phyloP scores from a whole-genome alignment of 169 alveolate species.

The Cryptosporidium baileyi region DNA sequence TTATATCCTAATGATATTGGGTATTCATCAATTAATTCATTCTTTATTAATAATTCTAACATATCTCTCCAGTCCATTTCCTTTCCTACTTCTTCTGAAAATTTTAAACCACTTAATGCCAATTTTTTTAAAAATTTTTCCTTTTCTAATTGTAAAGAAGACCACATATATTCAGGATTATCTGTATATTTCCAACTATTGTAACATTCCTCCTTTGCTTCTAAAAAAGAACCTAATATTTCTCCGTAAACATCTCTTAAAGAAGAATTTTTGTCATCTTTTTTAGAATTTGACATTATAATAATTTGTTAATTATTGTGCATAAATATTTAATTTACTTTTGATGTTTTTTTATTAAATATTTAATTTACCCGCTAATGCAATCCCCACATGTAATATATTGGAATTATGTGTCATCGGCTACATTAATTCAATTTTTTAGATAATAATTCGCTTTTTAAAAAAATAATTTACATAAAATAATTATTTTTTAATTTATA shows the following conservation, averaged over 20 bases:
- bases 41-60: not conserved
- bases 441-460: too few species aligned
- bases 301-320: not conserved
- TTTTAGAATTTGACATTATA: not conserved
- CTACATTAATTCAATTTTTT: too few species aligned
- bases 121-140: not conserved
- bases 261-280: conserved; percentile 12
- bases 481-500: too few species aligned
- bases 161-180: conserved; percentile 21
- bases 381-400: too few species aligned
- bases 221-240: conserved; percentile 19
- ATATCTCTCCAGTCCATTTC: conserved; percentile 53
- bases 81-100: conserved; percentile 5
- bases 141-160: conserved; percentile 11
- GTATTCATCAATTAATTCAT: conserved; percentile 22
- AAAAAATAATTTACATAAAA: too few species aligned
- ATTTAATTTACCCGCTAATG: too few species aligned
- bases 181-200: conserved; percentile 12
- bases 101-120: conserved; percentile 17
- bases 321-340: too few species aligned
- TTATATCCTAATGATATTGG: conserved; percentile 20
- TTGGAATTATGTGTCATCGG: too few species aligned
- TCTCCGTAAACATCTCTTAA: conserved; percentile 52
- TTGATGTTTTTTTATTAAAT: too few species aligned
- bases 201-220: conserved; percentile 9